Percentiles rank a stretch among this genome's conserved stretches.
Evolutionary conservation across 257 asterid genomes (phyloP).

Genomic region (Nicotiana obtusifolia): DNA sequence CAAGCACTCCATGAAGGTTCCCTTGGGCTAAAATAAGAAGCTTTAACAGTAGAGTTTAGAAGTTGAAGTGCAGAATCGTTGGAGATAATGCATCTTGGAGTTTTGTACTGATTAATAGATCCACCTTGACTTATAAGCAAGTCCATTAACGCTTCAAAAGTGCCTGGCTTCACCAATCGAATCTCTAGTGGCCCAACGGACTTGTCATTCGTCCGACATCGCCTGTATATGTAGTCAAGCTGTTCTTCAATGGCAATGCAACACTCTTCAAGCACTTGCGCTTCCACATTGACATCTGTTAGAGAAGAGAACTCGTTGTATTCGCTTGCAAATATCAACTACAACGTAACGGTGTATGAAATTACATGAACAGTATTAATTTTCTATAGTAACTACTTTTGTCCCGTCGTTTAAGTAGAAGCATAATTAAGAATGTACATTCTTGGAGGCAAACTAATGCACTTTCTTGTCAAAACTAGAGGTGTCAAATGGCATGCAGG

Average conservation of each 20-base stretch:
- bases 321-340: too few species aligned
- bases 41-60: slow-evolving; percentile 51
- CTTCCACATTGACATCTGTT: slow-evolving; percentile 14
- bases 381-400: too few species aligned
- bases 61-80: slow-evolving; percentile 47
- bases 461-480: too few species aligned
- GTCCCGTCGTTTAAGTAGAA: too few species aligned
- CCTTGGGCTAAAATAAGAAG: slow-evolving; percentile 54
- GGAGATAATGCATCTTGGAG: slow-evolving; percentile 65
- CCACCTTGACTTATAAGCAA: slow-evolving; percentile 56
- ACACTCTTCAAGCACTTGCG: slow-evolving; percentile 45
- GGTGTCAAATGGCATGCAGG: too few species aligned
- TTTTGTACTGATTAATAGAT: slow-evolving; percentile 70
- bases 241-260: slow-evolving; percentile 61
- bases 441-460: too few species aligned
- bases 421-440: too few species aligned
- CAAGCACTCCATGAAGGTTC: slow-evolving; percentile 66
- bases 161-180: slow-evolving; percentile 49
- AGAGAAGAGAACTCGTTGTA: too few species aligned
- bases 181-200: slow-evolving; percentile 70
- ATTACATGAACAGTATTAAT: too few species aligned
- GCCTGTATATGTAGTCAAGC: slow-evolving; percentile 59
- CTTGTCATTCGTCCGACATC: slow-evolving; percentile 60
- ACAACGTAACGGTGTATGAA: too few species aligned
- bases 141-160: slow-evolving; percentile 73